A percentile compares a stretch with the other conserved stretches of the same genome.
Conservation (phyloP, 106 monocot genomes). For the Allium fistulosum region DNA sequence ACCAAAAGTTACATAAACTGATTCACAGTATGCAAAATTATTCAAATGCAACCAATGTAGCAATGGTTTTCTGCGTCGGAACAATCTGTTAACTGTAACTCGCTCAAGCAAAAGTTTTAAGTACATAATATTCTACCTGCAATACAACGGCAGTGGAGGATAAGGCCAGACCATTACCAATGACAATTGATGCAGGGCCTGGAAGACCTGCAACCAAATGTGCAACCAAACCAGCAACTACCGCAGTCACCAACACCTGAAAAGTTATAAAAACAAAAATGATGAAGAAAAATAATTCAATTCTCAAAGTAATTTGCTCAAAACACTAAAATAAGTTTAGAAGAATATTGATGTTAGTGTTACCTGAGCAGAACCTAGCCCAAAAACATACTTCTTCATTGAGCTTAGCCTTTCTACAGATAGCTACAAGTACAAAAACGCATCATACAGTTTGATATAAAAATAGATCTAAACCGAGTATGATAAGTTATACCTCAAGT, state of each 20-base stretch:
- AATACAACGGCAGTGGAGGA: slow-evolving; percentile 97
- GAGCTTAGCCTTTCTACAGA: slow-evolving; percentile 98
- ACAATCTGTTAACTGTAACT: no score
- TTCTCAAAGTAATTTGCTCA: neutral
- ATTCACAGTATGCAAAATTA: no score
- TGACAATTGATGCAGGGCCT: slow-evolving; percentile 90
- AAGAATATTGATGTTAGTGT: slow-evolving; percentile 10
- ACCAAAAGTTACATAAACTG: no score
- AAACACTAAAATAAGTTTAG: neutral
- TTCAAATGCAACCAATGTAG: no score
- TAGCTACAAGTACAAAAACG: slow-evolving; percentile 45
- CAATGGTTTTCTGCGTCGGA: no score
- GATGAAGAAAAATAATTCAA: no score
- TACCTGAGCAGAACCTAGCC: slow-evolving; percentile 96
- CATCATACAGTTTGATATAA: neutral
- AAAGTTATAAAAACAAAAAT: slow-evolving; percentile 10
- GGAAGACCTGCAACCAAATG: slow-evolving; percentile 49
- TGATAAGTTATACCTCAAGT: slow-evolving; percentile 64
- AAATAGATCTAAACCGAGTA: slow-evolving; percentile 2
- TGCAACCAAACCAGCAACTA: slow-evolving; percentile 59
- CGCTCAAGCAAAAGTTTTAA: no score
- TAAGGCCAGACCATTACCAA: slow-evolving; percentile 94
- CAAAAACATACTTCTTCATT: slow-evolving; percentile 99
- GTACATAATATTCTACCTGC: slow-evolving; percentile 36
- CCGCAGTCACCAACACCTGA: slow-evolving; percentile 87